Base-by-base conservation (phyloP, 1,284 basidiomycete species). In the Ustilago nuda region DNA sequence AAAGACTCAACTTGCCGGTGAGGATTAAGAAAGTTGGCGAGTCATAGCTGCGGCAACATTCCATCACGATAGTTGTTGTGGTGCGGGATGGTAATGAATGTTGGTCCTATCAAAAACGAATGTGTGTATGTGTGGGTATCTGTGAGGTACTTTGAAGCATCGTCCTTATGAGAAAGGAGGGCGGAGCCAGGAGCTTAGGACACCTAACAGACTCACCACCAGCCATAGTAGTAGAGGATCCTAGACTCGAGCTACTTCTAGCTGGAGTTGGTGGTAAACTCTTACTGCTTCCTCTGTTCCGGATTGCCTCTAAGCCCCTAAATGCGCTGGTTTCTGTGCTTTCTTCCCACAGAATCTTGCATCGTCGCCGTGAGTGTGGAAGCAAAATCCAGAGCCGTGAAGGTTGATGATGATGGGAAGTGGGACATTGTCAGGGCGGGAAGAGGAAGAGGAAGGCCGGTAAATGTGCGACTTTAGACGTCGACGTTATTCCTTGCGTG, bases 1-100 rank as follows among this genome's bases (percentile, higher is more conserved):
- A 97, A 36, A 43, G 56, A 9, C 56, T 78, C n/a, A 48, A 56
- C 23, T 53, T 78, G 8, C 65, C 70, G 17, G 32, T 76, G 30
- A 70, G 72, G 52, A 50, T 80, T 43, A 79, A 76, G 37, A 77
- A 77, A 43, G 79, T 82, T 1, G 79, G 81, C 2, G 65, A 76
- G 66, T 35, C 58, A 12, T 74, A 46, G 54, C 6, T 2, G 37
- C 19, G 30, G 23, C 39, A 41, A 41, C 19, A 32, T 13, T 17
- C 11, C 27, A 9, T 56, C 37, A 30, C 23, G 17, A 32, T 8
- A 43, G 33, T 39, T 19, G 35, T 1, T 53, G 6, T 5, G n/a
- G 9, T 35, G 33, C 2, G 11, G 13, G n/a, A 8, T 11, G 19
- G 43, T 19, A 45, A 45, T 45, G 43, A 19, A 45, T 45, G n/a